Evolutionary conservation across 129 eudicot species (phyloP).

Genomic region (Flaveria ramosissima): DNA sequence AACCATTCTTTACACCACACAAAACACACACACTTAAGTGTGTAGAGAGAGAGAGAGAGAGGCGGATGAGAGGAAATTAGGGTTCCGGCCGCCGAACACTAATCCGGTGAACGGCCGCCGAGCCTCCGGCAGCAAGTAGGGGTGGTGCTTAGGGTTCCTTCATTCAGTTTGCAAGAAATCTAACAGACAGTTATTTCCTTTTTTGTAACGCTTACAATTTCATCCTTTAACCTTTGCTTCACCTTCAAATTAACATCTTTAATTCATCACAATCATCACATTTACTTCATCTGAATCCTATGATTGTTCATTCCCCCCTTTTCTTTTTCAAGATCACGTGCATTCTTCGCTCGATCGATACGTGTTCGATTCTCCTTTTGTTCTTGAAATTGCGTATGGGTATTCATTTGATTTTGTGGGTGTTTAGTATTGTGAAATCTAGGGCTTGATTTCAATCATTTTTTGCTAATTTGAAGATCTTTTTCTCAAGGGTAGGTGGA

Average conservation of each 20-base stretch:
- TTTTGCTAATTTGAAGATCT: background rate
- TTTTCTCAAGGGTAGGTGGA: constrained; percentile 17
- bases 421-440: background rate
- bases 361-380: constrained; percentile 6
- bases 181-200: constrained; percentile 18
- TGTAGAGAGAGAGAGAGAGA: too few species aligned
- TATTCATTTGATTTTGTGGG: background rate
- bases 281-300: background rate
- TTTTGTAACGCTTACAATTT: constrained; percentile 24
- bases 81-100: too few species aligned
- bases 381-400: constrained; percentile 5
- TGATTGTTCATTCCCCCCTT: constrained; percentile 4
- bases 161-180: constrained; percentile 32
- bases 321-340: constrained; percentile 17
- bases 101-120: too few species aligned
- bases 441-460: constrained; percentile 26
- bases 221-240: constrained; percentile 32
- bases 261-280: constrained; percentile 5
- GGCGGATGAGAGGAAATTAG: too few species aligned
- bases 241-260: constrained; percentile 14
- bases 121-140: too few species aligned
- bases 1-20: too few species aligned
- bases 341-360: constrained; percentile 21
- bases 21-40: too few species aligned
- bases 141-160: constrained; percentile 26